Evolutionary conservation across 352 stramenopile species (phyloP), one percentile per base, ranked within the genome.

Genomic region (Phytophthora multivora): DNA sequence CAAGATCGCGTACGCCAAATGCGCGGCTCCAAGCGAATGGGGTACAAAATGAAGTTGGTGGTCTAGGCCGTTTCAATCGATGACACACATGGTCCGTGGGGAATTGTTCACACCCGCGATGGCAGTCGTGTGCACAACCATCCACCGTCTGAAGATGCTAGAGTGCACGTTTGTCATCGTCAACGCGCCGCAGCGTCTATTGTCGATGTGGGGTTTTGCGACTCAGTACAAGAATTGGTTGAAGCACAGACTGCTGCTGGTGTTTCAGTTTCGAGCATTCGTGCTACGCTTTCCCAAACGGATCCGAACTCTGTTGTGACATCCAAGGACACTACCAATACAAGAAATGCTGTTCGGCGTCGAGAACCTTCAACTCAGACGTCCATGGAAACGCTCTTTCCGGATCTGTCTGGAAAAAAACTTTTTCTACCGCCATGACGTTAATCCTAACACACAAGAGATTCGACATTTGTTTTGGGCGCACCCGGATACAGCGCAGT

Each of bases 101-200:
- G 39, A 16, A 63, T 71, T 11, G 50, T 63, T 1, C 49, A 71
- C 13, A 59, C 38, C 1, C 40, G 63, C 7, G 63, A 58, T 21
- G 31, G 39, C n/a, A 66, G 56, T 39, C 30, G n/a, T 4, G 12
- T 55, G 1, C 63, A 56, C 45, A 66, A 66, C 10, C 56, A 66
- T 13, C 51, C 19, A 9, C 38, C 30, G 2, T 58, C 41, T 12
- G 16, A 47, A 30, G 60, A 59, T 16, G 31, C 41, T 19, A 7
- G 48, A 1, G 40, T 61, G 9, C 62, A 70, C 7, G 13, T 36
- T 0, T 15, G 26, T 5, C 49, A 66, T 36, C 25, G 54, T 6
- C 62, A 57, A 30, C 49, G 54, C 2, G 53, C 49, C 35, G 62
- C 54, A 12, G 28, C 43, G 4, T 6, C 43, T 4, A 38, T n/a